These are phyloP conservation scores for Halophytophthora polymorphica DNA, from an alignment of 352 stramenopile species.

Conservation along the genomic window DNA sequence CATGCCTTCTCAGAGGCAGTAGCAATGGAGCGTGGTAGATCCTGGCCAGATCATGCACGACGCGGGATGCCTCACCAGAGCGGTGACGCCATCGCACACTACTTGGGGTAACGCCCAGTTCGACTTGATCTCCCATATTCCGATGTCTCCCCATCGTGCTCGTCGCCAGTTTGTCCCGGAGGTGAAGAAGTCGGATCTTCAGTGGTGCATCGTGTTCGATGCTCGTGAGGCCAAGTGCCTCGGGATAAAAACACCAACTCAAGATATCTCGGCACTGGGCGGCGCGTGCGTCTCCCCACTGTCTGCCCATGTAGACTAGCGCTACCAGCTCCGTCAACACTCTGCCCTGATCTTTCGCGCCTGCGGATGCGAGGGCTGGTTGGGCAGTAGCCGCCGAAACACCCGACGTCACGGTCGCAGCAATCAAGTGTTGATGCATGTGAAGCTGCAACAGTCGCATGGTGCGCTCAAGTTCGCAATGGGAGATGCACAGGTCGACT, in stretches of 20 bases:
- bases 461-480: conserved; percentile 36
- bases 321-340: conserved; percentile 23
- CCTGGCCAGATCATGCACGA: conserved; percentile 10
- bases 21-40: conserved; percentile 8
- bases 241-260: conserved; percentile 28
- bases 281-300: conserved; percentile 13
- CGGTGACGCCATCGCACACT: conserved; percentile 14
- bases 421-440: conserved; percentile 20
- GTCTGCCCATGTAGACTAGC: conserved; percentile 32
- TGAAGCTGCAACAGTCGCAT: conserved; percentile 30
- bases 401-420: conserved; percentile 15
- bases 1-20: neutral
- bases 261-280: conserved; percentile 35
- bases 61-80: neutral
- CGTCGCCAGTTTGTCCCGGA: conserved; percentile 27
- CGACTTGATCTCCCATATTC: conserved; percentile 14
- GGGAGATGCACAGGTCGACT: conserved; percentile 37
- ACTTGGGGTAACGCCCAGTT: conserved; percentile 15
- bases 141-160: conserved; percentile 7
- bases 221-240: conserved; percentile 16
- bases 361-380: conserved; percentile 5
- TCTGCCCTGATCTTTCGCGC: conserved; percentile 13
- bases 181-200: conserved; percentile 9
- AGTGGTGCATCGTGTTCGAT: conserved; percentile 14
- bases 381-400: conserved; percentile 10